These are phyloP conservation scores for Colletotrichum cuscutae DNA, from an alignment of 2,329 filamentous ascomycete species.

Conservation along the genomic window DNA sequence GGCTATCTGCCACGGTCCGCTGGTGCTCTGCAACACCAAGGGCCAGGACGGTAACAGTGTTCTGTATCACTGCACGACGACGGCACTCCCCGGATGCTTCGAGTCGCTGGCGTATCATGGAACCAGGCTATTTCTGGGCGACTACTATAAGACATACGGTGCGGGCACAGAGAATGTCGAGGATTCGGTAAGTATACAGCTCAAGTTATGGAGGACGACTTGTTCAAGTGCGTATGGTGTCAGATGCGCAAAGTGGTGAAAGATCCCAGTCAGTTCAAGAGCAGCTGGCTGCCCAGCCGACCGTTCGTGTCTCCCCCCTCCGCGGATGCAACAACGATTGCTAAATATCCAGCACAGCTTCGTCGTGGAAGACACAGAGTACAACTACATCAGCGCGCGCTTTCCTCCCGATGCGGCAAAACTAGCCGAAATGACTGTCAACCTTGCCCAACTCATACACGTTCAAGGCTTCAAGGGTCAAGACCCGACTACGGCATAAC, in stretches of 20 bases:
- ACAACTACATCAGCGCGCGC: slow-evolving; percentile 60
- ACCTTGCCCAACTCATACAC: slow-evolving; percentile 43
- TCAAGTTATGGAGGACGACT: not conserved
- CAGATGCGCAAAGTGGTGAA: slow-evolving; percentile 56
- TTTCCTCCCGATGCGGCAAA: slow-evolving; percentile 56
- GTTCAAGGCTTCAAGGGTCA: slow-evolving; percentile 14
- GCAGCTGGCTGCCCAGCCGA: slow-evolving; percentile 44
- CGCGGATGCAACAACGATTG: not conserved
- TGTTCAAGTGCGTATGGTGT: not conserved
- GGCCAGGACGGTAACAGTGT: slow-evolving; percentile 55
- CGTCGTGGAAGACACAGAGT: slow-evolving; percentile 58
- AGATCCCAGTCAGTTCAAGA: slow-evolving; percentile 56
- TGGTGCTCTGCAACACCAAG: slow-evolving; percentile 57
- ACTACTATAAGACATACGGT: slow-evolving; percentile 68
- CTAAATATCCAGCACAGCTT: slow-evolving; percentile 46
- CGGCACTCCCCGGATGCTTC: slow-evolving; percentile 58
- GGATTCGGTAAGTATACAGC: slow-evolving; percentile 49
- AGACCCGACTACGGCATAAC: not conserved
- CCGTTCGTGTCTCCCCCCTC: slow-evolving; percentile 4
- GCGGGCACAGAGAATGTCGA: slow-evolving; percentile 60
- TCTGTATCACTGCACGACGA: slow-evolving; percentile 58
- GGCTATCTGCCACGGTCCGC: slow-evolving; percentile 64
- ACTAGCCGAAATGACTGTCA: slow-evolving; percentile 53
- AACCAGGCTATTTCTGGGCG: slow-evolving; percentile 59
- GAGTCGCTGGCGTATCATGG: slow-evolving; percentile 61